Percentiles rank a stretch among this genome's conserved stretches.
Conservation (phyloP, 2,329 filamentous ascomycete genomes). For the Botrytis elliptica region DNA sequence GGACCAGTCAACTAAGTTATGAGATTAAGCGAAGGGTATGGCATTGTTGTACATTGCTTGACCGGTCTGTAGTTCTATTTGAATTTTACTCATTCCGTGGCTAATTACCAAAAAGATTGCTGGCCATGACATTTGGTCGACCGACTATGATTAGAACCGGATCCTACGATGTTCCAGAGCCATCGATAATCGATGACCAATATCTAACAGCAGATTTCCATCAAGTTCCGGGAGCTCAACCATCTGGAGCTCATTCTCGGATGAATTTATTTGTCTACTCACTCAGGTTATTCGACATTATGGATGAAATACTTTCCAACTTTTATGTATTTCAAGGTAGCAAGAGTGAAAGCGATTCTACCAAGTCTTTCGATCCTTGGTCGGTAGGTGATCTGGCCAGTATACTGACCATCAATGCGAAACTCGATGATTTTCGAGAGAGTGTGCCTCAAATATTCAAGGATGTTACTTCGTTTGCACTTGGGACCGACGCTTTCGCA, state of each 20-base stretch:
- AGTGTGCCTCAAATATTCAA: constrained; percentile 24
- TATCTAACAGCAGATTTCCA: constrained; percentile 30
- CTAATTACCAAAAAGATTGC: constrained; percentile 25
- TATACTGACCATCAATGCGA: constrained; percentile 25
- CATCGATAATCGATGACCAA: constrained; percentile 38
- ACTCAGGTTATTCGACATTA: constrained; percentile 27
- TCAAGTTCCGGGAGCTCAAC: constrained; percentile 30
- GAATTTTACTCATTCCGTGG: background rate
- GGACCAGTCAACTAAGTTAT: constrained; percentile 30
- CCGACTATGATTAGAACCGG: constrained; percentile 28
- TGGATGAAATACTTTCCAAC: constrained; percentile 25
- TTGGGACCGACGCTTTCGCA: background rate
- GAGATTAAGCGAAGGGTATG: constrained; percentile 40
- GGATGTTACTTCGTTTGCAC: background rate
- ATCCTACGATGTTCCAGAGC: constrained; percentile 20
- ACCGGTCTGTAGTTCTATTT: constrained; percentile 28
- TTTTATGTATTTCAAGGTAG: constrained; percentile 22
- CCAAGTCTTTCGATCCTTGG: constrained; percentile 6
- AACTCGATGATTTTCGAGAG: constrained; percentile 25
- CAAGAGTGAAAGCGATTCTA: background rate
- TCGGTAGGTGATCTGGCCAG: constrained; percentile 14
- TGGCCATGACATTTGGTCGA: constrained; percentile 37
- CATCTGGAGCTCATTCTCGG: constrained; percentile 27
- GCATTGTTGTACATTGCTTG: constrained; percentile 37
- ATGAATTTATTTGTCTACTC: constrained; percentile 33